Evolutionary conservation across 2,329 filamentous ascomycete species (phyloP).

Genomic region (Ustilaginoidea virens): DNA sequence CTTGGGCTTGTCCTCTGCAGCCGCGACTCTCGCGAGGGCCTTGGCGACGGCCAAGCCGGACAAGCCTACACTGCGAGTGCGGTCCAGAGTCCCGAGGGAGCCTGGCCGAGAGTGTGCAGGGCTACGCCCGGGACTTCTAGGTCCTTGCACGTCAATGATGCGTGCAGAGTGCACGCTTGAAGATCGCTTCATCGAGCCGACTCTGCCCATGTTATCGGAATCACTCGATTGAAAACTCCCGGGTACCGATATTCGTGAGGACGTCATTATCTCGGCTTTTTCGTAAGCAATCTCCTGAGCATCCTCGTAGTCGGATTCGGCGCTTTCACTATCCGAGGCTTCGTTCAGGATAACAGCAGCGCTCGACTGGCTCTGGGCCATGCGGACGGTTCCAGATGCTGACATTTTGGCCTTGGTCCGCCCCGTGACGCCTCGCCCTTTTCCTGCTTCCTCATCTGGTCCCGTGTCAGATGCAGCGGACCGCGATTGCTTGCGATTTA

Average conservation of each 20-base stretch:
- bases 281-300: slow-evolving; percentile 34
- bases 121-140: slow-evolving; percentile 37
- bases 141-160: slow-evolving; percentile 39
- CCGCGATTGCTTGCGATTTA: background rate
- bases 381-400: no score
- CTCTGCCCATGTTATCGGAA: slow-evolving; percentile 30
- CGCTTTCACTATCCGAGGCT: background rate
- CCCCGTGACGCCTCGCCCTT: background rate
- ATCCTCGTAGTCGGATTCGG: slow-evolving; percentile 17
- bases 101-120: slow-evolving; percentile 32
- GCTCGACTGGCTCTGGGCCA: no score
- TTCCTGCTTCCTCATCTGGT: background rate
- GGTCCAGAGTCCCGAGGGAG: slow-evolving; percentile 29
- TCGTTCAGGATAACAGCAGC: background rate
- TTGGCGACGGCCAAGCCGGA: slow-evolving; percentile 25
- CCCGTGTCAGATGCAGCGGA: background rate
- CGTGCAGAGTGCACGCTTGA: slow-evolving; percentile 39
- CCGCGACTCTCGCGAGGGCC: slow-evolving; percentile 15
- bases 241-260: slow-evolving; percentile 38
- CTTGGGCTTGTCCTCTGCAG: slow-evolving; percentile 15
- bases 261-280: slow-evolving; percentile 41
- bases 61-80: slow-evolving; percentile 23
- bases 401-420: background rate
- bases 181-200: slow-evolving; percentile 22
- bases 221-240: slow-evolving; percentile 33